A percentile compares a stretch with the other conserved stretches of the same genome.
Evolutionary conservation across 2,329 filamentous ascomycete genomes (phyloP).

Genomic region (Onygena corvina): DNA sequence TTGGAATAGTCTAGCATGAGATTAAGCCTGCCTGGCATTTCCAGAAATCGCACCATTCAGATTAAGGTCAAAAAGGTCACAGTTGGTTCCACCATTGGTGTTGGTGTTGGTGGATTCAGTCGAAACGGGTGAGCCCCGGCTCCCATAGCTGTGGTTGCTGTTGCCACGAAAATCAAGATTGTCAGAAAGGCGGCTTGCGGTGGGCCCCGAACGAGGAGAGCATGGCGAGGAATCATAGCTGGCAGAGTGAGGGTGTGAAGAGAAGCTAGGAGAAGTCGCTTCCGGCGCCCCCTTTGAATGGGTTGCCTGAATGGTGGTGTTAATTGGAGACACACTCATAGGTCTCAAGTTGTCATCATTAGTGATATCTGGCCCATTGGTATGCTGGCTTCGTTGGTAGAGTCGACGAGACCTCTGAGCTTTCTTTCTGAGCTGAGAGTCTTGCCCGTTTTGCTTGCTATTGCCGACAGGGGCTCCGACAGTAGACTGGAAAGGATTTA

Average conservation of each 20-base stretch:
- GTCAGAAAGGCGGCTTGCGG: neutral
- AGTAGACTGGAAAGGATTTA: constrained; percentile 7
- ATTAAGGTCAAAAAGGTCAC: constrained; percentile 2
- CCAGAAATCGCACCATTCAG: neutral
- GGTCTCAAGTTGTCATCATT: neutral
- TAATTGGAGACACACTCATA: neutral
- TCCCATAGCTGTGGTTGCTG: constrained; percentile 1
- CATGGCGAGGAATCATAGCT: constrained; percentile 6
- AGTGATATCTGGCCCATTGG: neutral
- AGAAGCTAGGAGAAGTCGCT: constrained; percentile 5
- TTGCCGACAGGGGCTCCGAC: neutral
- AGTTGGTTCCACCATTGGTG: neutral
- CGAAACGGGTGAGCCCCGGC: neutral
- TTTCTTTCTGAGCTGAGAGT: constrained; percentile 8
- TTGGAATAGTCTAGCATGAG: neutral
- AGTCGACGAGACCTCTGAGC: constrained; percentile 12
- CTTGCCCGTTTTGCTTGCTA: neutral
- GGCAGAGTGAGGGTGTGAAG: constrained; percentile 1
- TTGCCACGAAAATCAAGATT: constrained; percentile 1
- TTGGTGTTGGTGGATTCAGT: neutral
- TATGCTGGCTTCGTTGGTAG: constrained; percentile 7
- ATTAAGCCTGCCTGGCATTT: neutral
- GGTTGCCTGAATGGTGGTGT: neutral
- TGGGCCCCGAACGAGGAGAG: constrained; percentile 1
- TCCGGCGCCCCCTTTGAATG: neutral